phyloP scores from a whole-genome alignment of 306 rosid genomes.

The Vachellia pachyceras region DNA sequence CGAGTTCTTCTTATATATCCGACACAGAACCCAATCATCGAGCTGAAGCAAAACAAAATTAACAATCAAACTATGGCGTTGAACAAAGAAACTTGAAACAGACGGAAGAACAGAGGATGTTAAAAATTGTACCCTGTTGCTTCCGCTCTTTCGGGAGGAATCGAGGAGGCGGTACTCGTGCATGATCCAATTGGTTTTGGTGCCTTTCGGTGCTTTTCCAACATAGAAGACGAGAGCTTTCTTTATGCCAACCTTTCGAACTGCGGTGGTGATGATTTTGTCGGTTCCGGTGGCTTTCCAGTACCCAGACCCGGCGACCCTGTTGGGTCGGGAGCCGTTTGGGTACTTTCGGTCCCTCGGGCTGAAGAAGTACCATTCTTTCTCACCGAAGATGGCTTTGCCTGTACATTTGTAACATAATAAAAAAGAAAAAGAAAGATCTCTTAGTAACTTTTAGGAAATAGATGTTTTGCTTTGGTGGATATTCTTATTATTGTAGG shows the following conservation, averaged over 20 bases:
- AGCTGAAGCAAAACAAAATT: background rate
- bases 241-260: conserved; percentile 85
- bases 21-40: conserved; percentile 21
- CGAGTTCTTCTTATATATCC: conserved; percentile 22
- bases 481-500: background rate
- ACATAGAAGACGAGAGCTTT: conserved; percentile 91
- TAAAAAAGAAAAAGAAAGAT: background rate
- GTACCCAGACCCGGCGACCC: conserved; percentile 93
- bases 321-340: conserved; percentile 88
- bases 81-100: background rate
- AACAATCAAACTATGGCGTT: background rate
- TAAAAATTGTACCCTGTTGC: background rate
- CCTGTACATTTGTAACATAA: conserved; percentile 44
- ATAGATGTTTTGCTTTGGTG: background rate
- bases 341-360: conserved; percentile 92
- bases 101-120: background rate
- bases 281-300: conserved; percentile 99
- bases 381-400: conserved; percentile 86
- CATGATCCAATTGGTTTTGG: conserved; percentile 97
- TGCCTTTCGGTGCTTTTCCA: conserved; percentile 95
- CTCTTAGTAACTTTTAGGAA: background rate
- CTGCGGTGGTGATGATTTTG: conserved; percentile 72
- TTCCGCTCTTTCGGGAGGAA: conserved; percentile 62
- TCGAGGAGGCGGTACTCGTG: conserved; percentile 91
- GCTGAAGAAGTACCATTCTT: conserved; percentile 95